phyloP scores from a whole-genome alignment of 805 yeast species.

The Candida germanica region DNA sequence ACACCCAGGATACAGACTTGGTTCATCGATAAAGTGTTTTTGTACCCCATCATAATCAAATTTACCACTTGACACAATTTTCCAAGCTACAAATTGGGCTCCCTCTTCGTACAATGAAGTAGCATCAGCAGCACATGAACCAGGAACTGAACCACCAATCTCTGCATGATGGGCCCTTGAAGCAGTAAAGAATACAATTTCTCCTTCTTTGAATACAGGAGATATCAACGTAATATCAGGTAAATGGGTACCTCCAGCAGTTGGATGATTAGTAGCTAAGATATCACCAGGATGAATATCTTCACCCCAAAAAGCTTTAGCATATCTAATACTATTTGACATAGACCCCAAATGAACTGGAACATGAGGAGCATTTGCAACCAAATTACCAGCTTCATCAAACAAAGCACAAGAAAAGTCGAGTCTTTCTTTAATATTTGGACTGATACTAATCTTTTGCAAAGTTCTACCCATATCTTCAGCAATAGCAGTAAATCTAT shows the following conservation, averaged over 20 bases:
- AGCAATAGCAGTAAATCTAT: conserved; percentile 85
- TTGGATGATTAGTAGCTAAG: conserved; percentile 74
- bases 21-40: conserved; percentile 14
- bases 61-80: conserved; percentile 14
- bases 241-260: conserved; percentile 77
- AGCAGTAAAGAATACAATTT: conserved; percentile 15
- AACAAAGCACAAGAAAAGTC: conserved; percentile 85
- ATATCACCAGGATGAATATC: conserved; percentile 71
- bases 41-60: conserved; percentile 16
- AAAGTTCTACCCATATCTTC: conserved; percentile 84
- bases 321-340: conserved; percentile 73
- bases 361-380: conserved; percentile 84
- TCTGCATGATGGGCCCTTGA: conserved; percentile 21
- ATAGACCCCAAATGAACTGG: conserved; percentile 86
- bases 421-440: conserved; percentile 77
- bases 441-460: conserved; percentile 74
- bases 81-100: conserved; percentile 15
- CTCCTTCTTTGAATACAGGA: conserved; percentile 16
- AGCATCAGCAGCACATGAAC: conserved; percentile 15
- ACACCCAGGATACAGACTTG: conserved; percentile 15
- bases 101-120: conserved; percentile 17
- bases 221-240: conserved; percentile 50
- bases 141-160: conserved; percentile 18
- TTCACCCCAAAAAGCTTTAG: conserved; percentile 61
- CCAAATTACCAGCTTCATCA: conserved; percentile 68